Conservation (phyloP, 306 rosid species). For the Rosa lucieae region DNA sequence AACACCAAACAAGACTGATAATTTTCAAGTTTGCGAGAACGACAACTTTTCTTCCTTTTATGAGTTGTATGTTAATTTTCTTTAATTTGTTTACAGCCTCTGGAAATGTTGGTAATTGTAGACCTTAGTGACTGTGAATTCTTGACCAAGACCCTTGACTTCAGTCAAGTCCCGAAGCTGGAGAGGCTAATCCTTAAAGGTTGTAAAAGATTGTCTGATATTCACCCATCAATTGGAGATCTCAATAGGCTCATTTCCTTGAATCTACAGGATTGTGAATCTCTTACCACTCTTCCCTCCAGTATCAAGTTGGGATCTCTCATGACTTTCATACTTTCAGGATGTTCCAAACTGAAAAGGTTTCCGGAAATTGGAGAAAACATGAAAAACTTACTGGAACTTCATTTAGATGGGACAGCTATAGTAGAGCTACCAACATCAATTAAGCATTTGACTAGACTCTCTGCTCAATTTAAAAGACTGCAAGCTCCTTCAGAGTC, state of each 20-base stretch:
- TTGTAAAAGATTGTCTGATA: neutral
- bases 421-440: neutral
- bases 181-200: neutral
- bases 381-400: neutral
- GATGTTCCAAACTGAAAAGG: neutral
- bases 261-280: neutral
- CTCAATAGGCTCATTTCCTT: neutral
- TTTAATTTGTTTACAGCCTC: neutral
- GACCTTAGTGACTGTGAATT: neutral
- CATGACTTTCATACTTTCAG: neutral
- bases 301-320: neutral
- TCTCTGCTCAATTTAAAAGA: neutral
- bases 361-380: neutral
- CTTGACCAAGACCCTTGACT: neutral
- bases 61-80: too few relatives aligned
- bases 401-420: conserved; percentile 16
- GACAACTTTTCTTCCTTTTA: too few relatives aligned
- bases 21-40: too few relatives aligned
- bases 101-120: neutral
- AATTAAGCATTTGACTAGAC: conserved; percentile 10
- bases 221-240: neutral
- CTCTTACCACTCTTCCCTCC: neutral
- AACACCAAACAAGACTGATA: too few relatives aligned
- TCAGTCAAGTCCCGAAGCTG: neutral
- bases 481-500: conserved; percentile 1